phyloP scores from a whole-genome alignment of 164 flowering plant species.

The Umbellularia californica region DNA sequence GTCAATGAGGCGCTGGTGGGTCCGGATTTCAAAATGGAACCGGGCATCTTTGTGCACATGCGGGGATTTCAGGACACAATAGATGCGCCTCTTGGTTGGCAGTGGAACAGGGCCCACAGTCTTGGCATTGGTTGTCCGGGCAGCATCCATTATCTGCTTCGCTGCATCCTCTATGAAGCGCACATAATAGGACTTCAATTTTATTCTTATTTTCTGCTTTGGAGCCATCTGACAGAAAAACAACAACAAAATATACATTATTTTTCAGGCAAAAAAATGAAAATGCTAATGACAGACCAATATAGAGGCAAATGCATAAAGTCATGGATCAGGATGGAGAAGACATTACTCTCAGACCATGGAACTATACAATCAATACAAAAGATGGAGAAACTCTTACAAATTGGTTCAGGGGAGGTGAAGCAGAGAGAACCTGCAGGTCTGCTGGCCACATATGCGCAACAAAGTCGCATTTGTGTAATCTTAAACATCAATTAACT shows the following conservation, averaged over 20 bases:
- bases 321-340: background rate
- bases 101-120: constrained; percentile 94
- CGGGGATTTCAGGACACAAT: constrained; percentile 92
- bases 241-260: constrained; percentile 5
- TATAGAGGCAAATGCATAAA: background rate
- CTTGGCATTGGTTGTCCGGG: constrained; percentile 84
- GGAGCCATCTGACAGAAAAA: constrained; percentile 55
- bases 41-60: constrained; percentile 98
- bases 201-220: constrained; percentile 91
- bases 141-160: constrained; percentile 96
- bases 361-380: background rate
- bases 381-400: background rate
- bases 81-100: constrained; percentile 81
- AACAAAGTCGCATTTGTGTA: too few relatives aligned
- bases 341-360: background rate
- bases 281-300: background rate
- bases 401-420: background rate
- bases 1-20: constrained; percentile 92
- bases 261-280: background rate
- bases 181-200: constrained; percentile 85
- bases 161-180: constrained; percentile 89
- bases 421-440: too few relatives aligned
- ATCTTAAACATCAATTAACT: too few relatives aligned
- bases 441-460: too few relatives aligned
- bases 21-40: constrained; percentile 88